Evolutionary conservation across 352 stramenopile genomes (phyloP).

Genomic region (Phytophthora niederhauseri): DNA sequence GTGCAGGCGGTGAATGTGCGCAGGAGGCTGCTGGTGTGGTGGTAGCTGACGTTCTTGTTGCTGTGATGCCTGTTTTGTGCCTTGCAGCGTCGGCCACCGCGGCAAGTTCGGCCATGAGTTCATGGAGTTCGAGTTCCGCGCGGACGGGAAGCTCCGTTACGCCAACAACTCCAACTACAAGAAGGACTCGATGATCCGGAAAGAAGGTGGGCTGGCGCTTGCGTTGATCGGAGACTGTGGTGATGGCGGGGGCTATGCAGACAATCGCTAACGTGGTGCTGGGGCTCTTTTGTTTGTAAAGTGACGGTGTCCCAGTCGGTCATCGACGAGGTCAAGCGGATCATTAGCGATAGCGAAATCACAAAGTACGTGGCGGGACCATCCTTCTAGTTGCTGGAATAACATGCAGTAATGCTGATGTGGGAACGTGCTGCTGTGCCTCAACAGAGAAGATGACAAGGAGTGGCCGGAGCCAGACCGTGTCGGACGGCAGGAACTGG

Average conservation of each 20-base stretch:
- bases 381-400: neutral
- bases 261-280: neutral
- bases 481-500: slow-evolving; percentile 95
- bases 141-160: slow-evolving; percentile 94
- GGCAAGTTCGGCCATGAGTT: slow-evolving; percentile 98
- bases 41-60: neutral
- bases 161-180: slow-evolving; percentile 99
- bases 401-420: slow-evolving; percentile 1
- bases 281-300: slow-evolving; percentile 26
- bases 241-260: neutral
- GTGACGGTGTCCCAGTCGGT: slow-evolving; percentile 92
- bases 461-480: slow-evolving; percentile 96
- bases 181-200: slow-evolving; percentile 97
- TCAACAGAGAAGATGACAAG: slow-evolving; percentile 91
- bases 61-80: slow-evolving; percentile 1
- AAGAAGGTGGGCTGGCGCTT: slow-evolving; percentile 82
- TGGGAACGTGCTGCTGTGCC: slow-evolving; percentile 9
- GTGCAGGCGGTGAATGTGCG: slow-evolving; percentile 18
- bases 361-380: slow-evolving; percentile 65
- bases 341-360: slow-evolving; percentile 93
- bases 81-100: slow-evolving; percentile 92
- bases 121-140: slow-evolving; percentile 97
- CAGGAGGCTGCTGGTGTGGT: neutral
- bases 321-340: slow-evolving; percentile 94
- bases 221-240: neutral